Evolutionary conservation across 768 basidiomycete species (phyloP).

Genomic region (Daedalea quercina): DNA sequence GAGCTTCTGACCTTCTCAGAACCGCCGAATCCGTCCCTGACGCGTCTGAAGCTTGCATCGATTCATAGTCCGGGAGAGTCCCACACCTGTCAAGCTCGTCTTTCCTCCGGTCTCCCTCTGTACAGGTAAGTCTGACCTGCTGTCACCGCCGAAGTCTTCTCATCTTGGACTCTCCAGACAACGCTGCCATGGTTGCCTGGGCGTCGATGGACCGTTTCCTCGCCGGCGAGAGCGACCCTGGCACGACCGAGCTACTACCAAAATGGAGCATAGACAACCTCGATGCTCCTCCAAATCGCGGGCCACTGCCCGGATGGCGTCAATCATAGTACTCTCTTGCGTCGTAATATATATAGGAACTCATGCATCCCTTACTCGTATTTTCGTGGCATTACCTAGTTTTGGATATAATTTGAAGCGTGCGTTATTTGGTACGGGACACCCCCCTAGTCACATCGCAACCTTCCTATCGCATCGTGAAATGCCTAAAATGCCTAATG

Average conservation of each 20-base stretch:
- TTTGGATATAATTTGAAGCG: too few species aligned
- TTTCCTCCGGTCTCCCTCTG: constrained; percentile 80
- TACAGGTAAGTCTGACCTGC: constrained; percentile 54
- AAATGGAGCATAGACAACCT: constrained; percentile 78
- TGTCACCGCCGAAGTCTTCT: neutral
- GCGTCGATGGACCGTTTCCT: constrained; percentile 81
- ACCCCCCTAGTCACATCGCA: too few species aligned
- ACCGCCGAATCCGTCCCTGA: constrained; percentile 14
- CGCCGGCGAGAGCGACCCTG: constrained; percentile 51
- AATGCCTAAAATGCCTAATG: too few species aligned
- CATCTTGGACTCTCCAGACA: constrained; percentile 47
- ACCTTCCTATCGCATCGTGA: too few species aligned
- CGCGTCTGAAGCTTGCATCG: neutral
- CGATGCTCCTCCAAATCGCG: neutral
- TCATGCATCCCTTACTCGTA: too few species aligned
- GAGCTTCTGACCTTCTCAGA: constrained; percentile 16
- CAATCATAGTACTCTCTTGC: too few species aligned
- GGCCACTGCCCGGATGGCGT: too few species aligned
- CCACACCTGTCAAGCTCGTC: constrained; percentile 36
- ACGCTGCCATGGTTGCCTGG: constrained; percentile 96
- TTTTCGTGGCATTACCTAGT: too few species aligned
- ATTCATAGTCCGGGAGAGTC: too few species aligned
- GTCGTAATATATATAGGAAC: too few species aligned
- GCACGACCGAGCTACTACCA: constrained; percentile 50
- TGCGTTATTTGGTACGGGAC: too few species aligned